Conservation (phyloP, 1,284 basidiomycete genomes). For the Anthracocystis walkeri region DNA sequence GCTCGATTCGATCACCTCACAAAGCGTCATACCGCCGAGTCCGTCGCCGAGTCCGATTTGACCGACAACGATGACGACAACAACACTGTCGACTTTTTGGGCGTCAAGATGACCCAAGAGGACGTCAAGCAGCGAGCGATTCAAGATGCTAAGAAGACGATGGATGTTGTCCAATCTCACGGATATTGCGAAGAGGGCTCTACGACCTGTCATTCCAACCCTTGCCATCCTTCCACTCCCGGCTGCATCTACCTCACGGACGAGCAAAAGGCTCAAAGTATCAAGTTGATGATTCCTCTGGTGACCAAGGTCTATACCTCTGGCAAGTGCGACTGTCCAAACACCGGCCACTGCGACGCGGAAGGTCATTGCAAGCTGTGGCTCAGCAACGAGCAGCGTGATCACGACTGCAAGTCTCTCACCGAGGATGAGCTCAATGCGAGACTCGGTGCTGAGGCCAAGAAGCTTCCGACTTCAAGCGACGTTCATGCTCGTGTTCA, state of each 20-base stretch:
- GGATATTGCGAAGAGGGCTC: neutral
- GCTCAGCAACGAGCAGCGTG: neutral
- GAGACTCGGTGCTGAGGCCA: neutral
- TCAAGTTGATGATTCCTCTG: neutral
- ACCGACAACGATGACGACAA: neutral
- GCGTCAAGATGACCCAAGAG: neutral
- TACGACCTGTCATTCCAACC: neutral
- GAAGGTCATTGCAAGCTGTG: slow-evolving; percentile 1
- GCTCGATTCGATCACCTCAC: no score
- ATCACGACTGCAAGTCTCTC: neutral
- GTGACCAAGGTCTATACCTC: neutral
- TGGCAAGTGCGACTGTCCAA: neutral
- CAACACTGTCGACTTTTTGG: neutral
- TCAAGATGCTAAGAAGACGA: neutral
- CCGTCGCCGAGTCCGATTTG: neutral
- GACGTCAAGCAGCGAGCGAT: neutral
- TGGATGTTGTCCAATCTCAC: neutral
- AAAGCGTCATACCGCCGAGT: no score
- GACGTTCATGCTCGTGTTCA: neutral
- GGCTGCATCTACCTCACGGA: neutral
- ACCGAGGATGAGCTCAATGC: neutral
- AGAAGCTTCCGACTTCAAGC: neutral
- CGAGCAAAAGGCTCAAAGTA: neutral
- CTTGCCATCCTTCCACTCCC: neutral
- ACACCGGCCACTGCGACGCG: neutral